phyloP scores from a whole-genome alignment of 2,329 filamentous ascomycete species.

The Diplodia sapinea region DNA sequence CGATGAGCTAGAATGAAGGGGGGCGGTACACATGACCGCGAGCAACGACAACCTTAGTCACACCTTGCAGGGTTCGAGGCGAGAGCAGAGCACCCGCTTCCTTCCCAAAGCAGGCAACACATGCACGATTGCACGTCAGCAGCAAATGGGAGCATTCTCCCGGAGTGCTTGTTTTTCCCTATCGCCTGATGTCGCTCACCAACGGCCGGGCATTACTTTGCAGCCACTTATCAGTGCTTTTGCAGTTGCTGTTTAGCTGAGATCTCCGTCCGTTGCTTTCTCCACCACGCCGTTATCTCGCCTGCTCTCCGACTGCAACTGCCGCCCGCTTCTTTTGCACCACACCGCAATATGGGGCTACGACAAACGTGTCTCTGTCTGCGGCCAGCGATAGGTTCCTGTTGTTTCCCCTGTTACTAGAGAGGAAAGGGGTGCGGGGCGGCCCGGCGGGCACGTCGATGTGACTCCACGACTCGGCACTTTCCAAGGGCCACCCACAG shows the following conservation, averaged over 20 bases:
- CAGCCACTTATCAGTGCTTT: conserved; percentile 17
- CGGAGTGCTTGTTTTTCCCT: neutral
- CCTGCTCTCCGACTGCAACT: neutral
- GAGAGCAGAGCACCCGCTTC: conserved; percentile 2
- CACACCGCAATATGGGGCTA: conserved; percentile 13
- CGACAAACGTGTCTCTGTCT: conserved; percentile 3
- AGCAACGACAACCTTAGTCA: neutral
- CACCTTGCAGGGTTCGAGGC: conserved; percentile 7
- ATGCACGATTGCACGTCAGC: conserved; percentile 4
- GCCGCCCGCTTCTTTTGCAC: conserved; percentile 5
- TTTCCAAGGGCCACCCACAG: neutral
- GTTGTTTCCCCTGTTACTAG: conserved; percentile 12
- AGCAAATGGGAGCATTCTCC: conserved; percentile 14
- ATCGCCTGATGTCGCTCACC: neutral
- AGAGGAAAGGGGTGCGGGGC: conserved; percentile 6
- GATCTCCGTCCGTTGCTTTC: neutral
- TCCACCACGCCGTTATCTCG: conserved; percentile 23
- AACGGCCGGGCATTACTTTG: conserved; percentile 2
- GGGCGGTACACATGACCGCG: conserved; percentile 15
- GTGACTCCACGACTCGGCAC: conserved; percentile 5
- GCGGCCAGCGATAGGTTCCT: neutral
- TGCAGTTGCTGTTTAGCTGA: neutral
- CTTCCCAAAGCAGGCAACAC: conserved; percentile 21
- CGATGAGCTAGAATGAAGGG: conserved; percentile 1
- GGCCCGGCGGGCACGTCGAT: conserved; percentile 4